These are phyloP conservation scores for Lepiota venenata DNA, from an alignment of 768 basidiomycete genomes.

Conservation along the genomic window DNA sequence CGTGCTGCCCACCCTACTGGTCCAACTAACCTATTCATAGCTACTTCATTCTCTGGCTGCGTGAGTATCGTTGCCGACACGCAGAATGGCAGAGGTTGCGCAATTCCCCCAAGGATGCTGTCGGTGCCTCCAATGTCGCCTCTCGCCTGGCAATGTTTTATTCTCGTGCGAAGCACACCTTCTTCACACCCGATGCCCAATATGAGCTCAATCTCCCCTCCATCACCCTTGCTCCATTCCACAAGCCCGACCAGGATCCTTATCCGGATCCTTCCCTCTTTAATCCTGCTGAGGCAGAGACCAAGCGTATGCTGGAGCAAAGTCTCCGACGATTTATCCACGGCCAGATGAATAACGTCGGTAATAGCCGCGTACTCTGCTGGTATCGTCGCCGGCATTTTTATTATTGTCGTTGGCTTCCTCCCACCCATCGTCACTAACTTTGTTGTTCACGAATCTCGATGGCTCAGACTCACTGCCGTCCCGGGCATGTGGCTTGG, in stretches of 20 bases:
- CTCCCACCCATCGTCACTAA: conserved; percentile 46
- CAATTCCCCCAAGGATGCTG: conserved; percentile 36
- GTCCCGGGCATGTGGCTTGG: conserved; percentile 73
- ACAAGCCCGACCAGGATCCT: conserved; percentile 35
- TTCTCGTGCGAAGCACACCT: conserved; percentile 75
- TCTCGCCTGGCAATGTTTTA: conserved; percentile 64
- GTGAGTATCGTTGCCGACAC: conserved; percentile 59
- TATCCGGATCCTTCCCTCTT: conserved; percentile 71
- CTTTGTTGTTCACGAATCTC: conserved; percentile 41
- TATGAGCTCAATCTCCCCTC: conserved; percentile 74
- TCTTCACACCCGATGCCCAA: conserved; percentile 66
- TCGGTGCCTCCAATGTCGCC: conserved; percentile 2
- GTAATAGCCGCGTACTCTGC: conserved; percentile 64
- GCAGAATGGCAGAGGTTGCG: conserved; percentile 42
- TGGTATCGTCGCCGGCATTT: conserved; percentile 63
- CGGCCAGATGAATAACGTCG: conserved; percentile 70
- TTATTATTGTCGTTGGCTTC: conserved; percentile 44
- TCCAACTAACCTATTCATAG: conserved; percentile 25
- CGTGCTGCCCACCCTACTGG: conserved; percentile 11
- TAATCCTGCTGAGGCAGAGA: conserved; percentile 53
- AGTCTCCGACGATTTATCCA: conserved; percentile 64
- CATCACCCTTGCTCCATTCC: conserved; percentile 59
- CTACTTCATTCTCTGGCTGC: conserved; percentile 81
- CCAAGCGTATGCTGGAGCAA: conserved; percentile 54
- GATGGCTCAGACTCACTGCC: conserved; percentile 57